These are phyloP conservation scores for Rutstroemia sp. DNA, from an alignment of 2,329 filamentous ascomycete genomes.

Conservation along the genomic window DNA sequence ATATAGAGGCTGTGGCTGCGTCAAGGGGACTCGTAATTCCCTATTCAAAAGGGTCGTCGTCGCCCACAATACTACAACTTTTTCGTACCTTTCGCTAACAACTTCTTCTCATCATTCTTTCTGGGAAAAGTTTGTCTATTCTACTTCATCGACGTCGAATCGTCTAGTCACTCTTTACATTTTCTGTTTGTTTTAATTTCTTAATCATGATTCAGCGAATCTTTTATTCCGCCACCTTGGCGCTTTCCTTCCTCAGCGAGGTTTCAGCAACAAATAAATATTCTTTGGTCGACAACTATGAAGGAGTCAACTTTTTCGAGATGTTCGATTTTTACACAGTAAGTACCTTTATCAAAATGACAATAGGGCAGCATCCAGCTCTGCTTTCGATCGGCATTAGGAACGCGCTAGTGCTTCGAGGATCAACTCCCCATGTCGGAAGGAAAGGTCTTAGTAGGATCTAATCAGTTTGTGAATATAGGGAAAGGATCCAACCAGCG, in stretches of 20 bases:
- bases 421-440: background rate
- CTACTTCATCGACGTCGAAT: conserved; percentile 14
- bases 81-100: background rate
- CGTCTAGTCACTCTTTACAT: conserved; percentile 21
- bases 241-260: conserved; percentile 9
- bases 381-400: background rate
- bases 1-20: background rate
- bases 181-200: conserved; percentile 11
- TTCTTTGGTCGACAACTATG: conserved; percentile 28
- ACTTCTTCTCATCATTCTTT: conserved; percentile 10
- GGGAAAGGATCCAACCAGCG: conserved; percentile 52
- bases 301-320: conserved; percentile 36
- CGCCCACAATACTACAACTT: background rate
- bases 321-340: conserved; percentile 47
- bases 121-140: conserved; percentile 4
- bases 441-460: background rate
- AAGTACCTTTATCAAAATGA: conserved; percentile 3
- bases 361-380: background rate
- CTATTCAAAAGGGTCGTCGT: conserved; percentile 6
- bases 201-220: conserved; percentile 14
- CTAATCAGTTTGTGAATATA: conserved; percentile 6
- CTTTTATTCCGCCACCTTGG: conserved; percentile 1
- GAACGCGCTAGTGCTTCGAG: background rate
- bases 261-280: conserved; percentile 11
- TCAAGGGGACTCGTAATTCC: background rate